Evolutionary conservation across 345 rosid species (phyloP).

Genomic region (Ailanthus altissimus): DNA sequence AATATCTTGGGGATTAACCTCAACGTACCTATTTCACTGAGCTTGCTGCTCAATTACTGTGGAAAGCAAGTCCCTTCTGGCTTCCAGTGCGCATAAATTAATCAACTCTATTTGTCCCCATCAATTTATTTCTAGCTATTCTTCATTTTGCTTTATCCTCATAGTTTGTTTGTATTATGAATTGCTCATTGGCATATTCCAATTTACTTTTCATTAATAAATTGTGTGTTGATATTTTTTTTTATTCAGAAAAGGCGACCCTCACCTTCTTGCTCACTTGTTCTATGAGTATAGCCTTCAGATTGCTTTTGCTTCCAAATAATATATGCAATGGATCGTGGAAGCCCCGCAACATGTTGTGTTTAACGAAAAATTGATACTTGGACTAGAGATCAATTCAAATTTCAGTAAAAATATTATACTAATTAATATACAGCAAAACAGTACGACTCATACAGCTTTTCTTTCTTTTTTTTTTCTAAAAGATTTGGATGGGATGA

Average conservation of each 20-base stretch:
- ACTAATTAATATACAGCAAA: background rate
- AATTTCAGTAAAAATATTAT: background rate
- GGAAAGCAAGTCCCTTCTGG: slow-evolving; percentile 65
- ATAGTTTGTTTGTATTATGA: slow-evolving; percentile 1
- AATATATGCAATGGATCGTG: background rate
- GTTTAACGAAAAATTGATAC: background rate
- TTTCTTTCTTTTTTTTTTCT: too few relatives aligned
- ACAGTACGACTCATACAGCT: background rate
- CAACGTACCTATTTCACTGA: slow-evolving; percentile 54
- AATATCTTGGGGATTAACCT: slow-evolving; percentile 59
- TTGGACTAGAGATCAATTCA: background rate
- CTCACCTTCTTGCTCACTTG: background rate
- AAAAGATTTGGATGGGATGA: too few relatives aligned
- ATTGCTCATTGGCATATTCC: slow-evolving; percentile 4
- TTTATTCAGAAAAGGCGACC: background rate
- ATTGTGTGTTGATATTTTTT: background rate
- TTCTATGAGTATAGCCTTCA: background rate
- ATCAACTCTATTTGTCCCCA: background rate
- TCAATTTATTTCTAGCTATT: background rate
- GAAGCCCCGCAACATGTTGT: background rate
- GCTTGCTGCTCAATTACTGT: slow-evolving; percentile 66
- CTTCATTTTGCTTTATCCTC: background rate
- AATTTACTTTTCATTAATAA: background rate
- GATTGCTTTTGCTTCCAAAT: background rate
- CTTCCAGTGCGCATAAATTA: slow-evolving; percentile 49